Evolutionary conservation across 1,284 basidiomycete genomes (phyloP), one percentile per base, ranked within the genome.

Genomic region (Xerocomus nothofagi): DNA sequence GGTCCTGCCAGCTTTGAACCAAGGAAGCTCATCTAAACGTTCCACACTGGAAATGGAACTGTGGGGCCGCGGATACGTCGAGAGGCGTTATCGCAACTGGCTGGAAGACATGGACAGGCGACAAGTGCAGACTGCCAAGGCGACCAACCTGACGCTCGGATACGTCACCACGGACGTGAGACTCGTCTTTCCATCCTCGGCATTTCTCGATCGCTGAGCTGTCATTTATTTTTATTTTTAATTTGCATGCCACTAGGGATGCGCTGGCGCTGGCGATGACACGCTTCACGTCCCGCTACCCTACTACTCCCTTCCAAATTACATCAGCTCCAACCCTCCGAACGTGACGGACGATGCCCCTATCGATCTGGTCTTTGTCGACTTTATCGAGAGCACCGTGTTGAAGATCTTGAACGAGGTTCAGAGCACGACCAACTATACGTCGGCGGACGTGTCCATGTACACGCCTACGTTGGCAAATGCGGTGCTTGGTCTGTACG

Each of bases 161-260:
- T 89, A 90, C 62, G 84, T 88, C n/a, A 89, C 88, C 1, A 60
- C 67, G 0, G 87, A 89, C 60, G 84, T 86, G 55, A 62, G 84
- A 7, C 33, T 4, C 24, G 1, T 9, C 5, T 7, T 66, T 5
- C 2, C 4, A 11, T 8, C 15, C 8, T 14, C 32, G 18, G 14
- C 29, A 7, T 6, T 38, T 46, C 18, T 43, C 48, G 8, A 9
- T 14, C n/a, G 14, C 20, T 29, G 27, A 27, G 0, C 21, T 38
- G 8, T 12, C 15, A 26, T 26, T n/a, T 26, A 26, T 42, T 24
- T 39, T 39, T 34, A 42, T 14, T 31, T n/a, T n/a, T n/a, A n/a
- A n/a, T n/a, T n/a, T n/a, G n/a, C 3, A 5, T 1, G 15, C 37
- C n/a, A n/a, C n/a, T n/a, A 86, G 83, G 68, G 78, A 10, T 88